Base-by-base conservation (phyloP, 2,329 filamentous ascomycete species). In the Epichloe scottii region DNA sequence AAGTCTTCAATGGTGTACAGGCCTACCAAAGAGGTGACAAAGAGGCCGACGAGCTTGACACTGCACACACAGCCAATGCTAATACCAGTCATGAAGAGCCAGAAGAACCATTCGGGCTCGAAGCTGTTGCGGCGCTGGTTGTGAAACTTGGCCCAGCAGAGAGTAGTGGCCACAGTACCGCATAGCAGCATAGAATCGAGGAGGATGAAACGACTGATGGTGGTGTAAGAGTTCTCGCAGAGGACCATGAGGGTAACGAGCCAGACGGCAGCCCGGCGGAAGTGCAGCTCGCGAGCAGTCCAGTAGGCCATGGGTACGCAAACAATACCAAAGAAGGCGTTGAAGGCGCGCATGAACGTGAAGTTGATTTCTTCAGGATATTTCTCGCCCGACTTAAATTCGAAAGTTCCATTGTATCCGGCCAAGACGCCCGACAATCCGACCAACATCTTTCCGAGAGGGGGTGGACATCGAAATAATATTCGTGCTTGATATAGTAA, bases 201-300 rank as follows among this genome's bases (percentile, higher is more conserved):
- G 23, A 98, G 83, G 62, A 98, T 97, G 67, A 98, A 98, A 54
- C 93, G 83, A 71, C 90, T 96, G 69, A 98, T 98, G 34, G 94
- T 97, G 46, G 93, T 95, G 73, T 97, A 98, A 48, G 93, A 97
- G 75, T 98, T 98, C 70, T 98, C 93, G 74, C 89, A 98, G 41
- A 98, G 81, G 43, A 98, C 90, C 88, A 96, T 96, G 60, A 97
- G 74, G 19, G 90, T 93, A 53, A 97, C 84, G 52, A 98, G 77
- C 93, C 93, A 98, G 59, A 96, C 88, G 47, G 90, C 86, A 41
- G 89, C 84, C 58, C 86, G 82, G 64, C 82, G 84, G 65, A 97
- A 84, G 65, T 89, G 87, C 61, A 98, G 74, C 69, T 96, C 90
- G 62, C 85, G 87, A 35, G 91, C 91, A 38, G 93, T 98, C 68